These are phyloP conservation scores for Xylaria sp. DNA, from an alignment of 2,329 filamentous ascomycete genomes.

Conservation along the genomic window DNA sequence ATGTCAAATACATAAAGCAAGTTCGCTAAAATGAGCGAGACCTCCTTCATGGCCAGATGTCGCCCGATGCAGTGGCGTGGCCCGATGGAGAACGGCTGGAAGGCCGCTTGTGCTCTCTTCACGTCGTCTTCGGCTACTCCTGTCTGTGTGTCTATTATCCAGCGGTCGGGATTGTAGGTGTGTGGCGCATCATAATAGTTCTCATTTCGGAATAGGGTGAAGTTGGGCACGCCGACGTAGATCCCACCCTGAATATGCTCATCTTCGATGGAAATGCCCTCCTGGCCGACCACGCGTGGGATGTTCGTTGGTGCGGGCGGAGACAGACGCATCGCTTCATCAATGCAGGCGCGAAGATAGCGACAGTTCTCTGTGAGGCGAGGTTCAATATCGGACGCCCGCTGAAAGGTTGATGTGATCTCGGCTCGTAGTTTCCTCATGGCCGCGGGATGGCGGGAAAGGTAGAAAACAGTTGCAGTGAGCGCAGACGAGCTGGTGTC, in stretches of 20 bases:
- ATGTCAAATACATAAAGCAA: constrained; percentile 11
- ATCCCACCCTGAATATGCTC: constrained; percentile 27
- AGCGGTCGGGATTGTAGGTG: constrained; percentile 34
- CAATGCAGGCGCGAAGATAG: constrained; percentile 37
- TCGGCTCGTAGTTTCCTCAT: background rate
- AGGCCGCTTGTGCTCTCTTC: constrained; percentile 9
- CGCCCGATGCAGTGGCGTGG: constrained; percentile 20
- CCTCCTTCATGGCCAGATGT: constrained; percentile 10
- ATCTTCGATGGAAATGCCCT: constrained; percentile 18
- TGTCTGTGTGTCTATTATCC: constrained; percentile 15
- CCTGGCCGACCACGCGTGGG: constrained; percentile 24
- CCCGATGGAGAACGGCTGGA: constrained; percentile 23
- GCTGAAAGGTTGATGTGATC: background rate
- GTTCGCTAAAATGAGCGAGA: constrained; percentile 5
- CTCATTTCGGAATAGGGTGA: constrained; percentile 22
- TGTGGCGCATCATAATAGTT: constrained; percentile 26
- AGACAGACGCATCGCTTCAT: constrained; percentile 36
- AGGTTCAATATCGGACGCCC: constrained; percentile 19
- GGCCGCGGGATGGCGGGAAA: constrained; percentile 20
- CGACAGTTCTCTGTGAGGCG: constrained; percentile 21
- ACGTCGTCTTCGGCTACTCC: constrained; percentile 8
- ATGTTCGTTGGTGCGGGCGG: constrained; percentile 28
- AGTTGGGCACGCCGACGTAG: constrained; percentile 27
- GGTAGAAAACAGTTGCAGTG: constrained; percentile 23
- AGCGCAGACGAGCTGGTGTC: constrained; percentile 7